phyloP scores from a whole-genome alignment of 257 asterid genomes.

The Nicotiana obtusifolia region DNA sequence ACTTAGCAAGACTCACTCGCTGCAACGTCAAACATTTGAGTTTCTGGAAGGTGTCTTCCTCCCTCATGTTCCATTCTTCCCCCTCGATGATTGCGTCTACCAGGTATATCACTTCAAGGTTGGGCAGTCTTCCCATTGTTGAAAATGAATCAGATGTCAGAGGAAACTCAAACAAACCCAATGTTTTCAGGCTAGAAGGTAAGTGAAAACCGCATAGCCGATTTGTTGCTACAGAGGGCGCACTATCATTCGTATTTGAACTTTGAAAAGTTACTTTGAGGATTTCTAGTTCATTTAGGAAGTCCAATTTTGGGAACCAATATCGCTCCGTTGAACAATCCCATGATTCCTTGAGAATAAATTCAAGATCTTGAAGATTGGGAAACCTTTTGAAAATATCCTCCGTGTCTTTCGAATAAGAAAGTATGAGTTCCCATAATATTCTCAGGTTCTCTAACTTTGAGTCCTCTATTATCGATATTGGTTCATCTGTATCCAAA shows the following conservation, averaged over 20 bases:
- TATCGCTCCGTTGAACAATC: background rate
- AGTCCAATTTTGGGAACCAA: background rate
- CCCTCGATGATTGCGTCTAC: too few relatives aligned
- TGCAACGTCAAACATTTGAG: background rate
- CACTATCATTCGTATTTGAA: background rate
- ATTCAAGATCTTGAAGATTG: background rate
- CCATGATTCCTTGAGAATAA: background rate
- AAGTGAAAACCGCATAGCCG: background rate
- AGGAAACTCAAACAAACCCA: background rate
- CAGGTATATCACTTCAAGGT: too few relatives aligned
- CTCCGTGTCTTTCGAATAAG: background rate
- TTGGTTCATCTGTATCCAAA: background rate
- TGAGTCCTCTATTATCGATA: too few relatives aligned
- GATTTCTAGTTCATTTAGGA: background rate
- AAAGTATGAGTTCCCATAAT: background rate
- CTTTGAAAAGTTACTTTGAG: accelerated
- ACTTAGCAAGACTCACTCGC: background rate
- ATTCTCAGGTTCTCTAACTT: background rate
- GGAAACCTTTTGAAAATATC: background rate
- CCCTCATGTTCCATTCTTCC: too few relatives aligned
- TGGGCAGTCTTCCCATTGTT: too few relatives aligned
- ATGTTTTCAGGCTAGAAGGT: background rate
- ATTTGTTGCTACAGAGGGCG: background rate
- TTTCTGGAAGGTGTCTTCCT: too few relatives aligned
- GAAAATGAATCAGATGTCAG: too few relatives aligned